A percentile compares a stretch with the other conserved stretches of the same genome.
Conservation (phyloP, 768 basidiomycete genomes). For the Mycena vulgaris region DNA sequence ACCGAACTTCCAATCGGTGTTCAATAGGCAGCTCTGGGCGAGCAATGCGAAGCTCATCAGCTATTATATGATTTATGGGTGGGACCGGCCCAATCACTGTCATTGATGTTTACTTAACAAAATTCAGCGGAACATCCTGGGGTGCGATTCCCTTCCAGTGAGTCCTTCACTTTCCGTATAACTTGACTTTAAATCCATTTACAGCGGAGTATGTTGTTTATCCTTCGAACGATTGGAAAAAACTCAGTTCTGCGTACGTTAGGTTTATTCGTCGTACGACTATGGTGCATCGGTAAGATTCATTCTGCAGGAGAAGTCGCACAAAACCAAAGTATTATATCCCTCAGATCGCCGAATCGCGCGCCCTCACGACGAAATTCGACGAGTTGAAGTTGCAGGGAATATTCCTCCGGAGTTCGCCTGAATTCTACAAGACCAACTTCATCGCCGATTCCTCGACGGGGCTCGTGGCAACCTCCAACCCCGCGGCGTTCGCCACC, state of each 20-base stretch:
- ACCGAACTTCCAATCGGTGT: slow-evolving; percentile 83
- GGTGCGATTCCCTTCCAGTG: slow-evolving; percentile 85
- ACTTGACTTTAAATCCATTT: background rate
- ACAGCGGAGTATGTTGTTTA: slow-evolving; percentile 13
- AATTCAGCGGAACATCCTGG: slow-evolving; percentile 85
- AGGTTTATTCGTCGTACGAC: slow-evolving; percentile 74
- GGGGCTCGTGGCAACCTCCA: slow-evolving; percentile 58
- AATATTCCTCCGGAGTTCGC: slow-evolving; percentile 84
- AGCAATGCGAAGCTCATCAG: slow-evolving; percentile 86
- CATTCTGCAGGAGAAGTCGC: background rate
- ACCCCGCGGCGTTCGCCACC: slow-evolving; percentile 70
- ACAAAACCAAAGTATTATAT: background rate
- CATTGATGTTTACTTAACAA: background rate
- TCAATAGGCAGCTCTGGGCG: slow-evolving; percentile 85
- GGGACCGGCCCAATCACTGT: slow-evolving; percentile 18
- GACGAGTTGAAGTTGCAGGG: slow-evolving; percentile 85
- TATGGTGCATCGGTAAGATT: slow-evolving; percentile 74
- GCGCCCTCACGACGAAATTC: slow-evolving; percentile 77
- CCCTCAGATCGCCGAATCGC: slow-evolving; percentile 71
- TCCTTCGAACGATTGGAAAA: background rate
- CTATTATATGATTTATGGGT: slow-evolving; percentile 92
- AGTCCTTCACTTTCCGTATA: slow-evolving; percentile 59
- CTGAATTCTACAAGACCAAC: slow-evolving; percentile 86
- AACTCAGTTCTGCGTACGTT: background rate
- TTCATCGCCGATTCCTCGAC: slow-evolving; percentile 76